Percentiles rank a stretch among this genome's conserved stretches.
Evolutionary conservation across 2,329 filamentous ascomycete genomes (phyloP).

Genomic region (Apiospora rasikravindrae): DNA sequence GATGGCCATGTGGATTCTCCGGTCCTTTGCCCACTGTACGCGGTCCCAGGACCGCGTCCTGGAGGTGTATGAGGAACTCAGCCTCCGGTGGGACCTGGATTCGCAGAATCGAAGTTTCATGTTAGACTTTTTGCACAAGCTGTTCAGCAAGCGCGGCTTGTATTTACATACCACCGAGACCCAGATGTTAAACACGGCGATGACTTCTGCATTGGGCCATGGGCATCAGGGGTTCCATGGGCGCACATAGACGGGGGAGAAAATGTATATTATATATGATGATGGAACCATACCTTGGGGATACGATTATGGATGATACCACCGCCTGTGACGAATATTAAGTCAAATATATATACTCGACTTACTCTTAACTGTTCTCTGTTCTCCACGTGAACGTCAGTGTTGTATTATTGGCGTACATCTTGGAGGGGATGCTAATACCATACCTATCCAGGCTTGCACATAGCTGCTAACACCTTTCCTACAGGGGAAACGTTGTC

Average conservation of each 20-base stretch:
- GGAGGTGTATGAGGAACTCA: constrained; percentile 58
- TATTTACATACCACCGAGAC: constrained; percentile 18
- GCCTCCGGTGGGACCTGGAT: constrained; percentile 52
- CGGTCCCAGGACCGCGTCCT: constrained; percentile 54
- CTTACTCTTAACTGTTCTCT: not conserved
- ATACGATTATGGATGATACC: constrained; percentile 8
- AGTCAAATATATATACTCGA: not conserved
- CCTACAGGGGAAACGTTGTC: no score
- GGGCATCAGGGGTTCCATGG: constrained; percentile 18
- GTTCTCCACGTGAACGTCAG: not conserved
- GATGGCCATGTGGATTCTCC: constrained; percentile 65
- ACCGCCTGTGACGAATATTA: not conserved
- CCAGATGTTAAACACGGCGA: not conserved
- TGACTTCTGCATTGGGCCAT: constrained; percentile 20
- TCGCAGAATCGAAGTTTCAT: constrained; percentile 51
- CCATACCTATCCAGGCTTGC: no score
- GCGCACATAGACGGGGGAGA: constrained; percentile 17
- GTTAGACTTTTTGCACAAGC: constrained; percentile 49
- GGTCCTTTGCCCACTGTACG: constrained; percentile 67
- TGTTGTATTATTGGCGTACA: not conserved
- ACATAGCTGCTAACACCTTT: no score
- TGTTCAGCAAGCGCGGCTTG: constrained; percentile 42
- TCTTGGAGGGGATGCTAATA: no score
- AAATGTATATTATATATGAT: constrained; percentile 5
- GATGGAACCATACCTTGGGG: not conserved